These are phyloP conservation scores for Trifolium pratense DNA, from an alignment of 306 rosid genomes.

Conservation along the genomic window DNA sequence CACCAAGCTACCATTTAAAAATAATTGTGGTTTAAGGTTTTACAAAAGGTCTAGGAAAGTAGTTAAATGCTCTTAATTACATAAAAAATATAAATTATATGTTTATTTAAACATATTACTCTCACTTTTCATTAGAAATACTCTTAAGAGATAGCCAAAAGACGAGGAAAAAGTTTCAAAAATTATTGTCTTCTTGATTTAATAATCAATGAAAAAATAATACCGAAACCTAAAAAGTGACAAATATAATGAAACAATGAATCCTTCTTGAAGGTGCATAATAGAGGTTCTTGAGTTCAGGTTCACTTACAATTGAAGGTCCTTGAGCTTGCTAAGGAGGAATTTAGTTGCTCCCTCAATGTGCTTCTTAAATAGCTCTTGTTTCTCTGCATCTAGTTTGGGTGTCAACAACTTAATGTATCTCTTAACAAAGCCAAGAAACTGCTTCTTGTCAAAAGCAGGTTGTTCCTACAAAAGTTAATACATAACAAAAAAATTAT, in stretches of 20 bases:
- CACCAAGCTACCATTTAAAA: not conserved
- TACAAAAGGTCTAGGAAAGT: not conserved
- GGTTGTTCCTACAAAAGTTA: conserved; percentile 75
- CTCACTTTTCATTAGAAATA: no score
- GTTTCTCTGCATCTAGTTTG: conserved; percentile 59
- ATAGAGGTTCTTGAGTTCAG: not conserved
- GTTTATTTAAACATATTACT: no score
- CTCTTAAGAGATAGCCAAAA: no score
- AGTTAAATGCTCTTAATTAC: not conserved
- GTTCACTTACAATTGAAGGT: conserved; percentile 75
- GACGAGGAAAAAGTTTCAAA: no score
- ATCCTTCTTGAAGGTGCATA: not conserved
- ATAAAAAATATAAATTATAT: no score
- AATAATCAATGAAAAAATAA: not conserved
- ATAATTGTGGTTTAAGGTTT: not conserved
- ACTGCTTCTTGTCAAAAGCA: conserved; percentile 74
- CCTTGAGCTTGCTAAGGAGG: conserved; percentile 66
- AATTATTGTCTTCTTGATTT: not conserved
- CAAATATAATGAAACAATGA: not conserved
- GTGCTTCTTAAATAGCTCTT: conserved; percentile 61
- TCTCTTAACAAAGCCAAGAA: conserved; percentile 64
- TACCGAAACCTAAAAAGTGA: not conserved
- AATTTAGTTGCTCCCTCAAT: conserved; percentile 81
- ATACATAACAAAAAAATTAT: not conserved
- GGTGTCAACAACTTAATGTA: conserved; percentile 69